Evolutionary conservation across 2,329 filamentous ascomycete species (phyloP).

Genomic region (Byssochlamys sp.): DNA sequence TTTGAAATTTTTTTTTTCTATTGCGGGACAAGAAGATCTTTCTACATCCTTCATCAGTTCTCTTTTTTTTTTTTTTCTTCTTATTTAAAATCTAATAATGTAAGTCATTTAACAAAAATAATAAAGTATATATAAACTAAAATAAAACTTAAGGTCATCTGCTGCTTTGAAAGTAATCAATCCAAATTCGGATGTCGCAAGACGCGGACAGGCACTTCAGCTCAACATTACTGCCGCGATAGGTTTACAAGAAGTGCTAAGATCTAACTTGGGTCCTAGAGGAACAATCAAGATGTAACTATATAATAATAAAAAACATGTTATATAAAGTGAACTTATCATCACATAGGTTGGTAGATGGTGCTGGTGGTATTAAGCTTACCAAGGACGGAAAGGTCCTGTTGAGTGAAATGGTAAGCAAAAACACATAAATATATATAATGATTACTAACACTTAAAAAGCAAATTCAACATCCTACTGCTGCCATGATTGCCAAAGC

Average conservation of each 20-base stretch:
- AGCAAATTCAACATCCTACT: conserved; percentile 96
- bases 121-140: no score
- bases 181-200: no score
- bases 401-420: conserved; percentile 53
- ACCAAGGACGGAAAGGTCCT: conserved; percentile 96
- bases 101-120: no score
- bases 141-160: no score
- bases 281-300: conserved; percentile 89
- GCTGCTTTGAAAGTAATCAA: no score
- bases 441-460: conserved; percentile 20
- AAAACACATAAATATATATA: conserved; percentile 3
- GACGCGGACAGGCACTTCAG: conserved; percentile 85
- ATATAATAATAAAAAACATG: conserved; percentile 2
- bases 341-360: conserved; percentile 55
- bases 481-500: conserved; percentile 70
- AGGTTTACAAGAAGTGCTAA: conserved; percentile 84
- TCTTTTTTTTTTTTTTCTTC: no score
- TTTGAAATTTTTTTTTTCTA: no score
- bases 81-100: no score
- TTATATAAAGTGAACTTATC: conserved; percentile 18
- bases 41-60: no score
- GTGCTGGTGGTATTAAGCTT: conserved; percentile 74
- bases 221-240: conserved; percentile 97
- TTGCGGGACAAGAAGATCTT: no score
- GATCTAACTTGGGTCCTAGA: conserved; percentile 86